Percentiles rank a stretch among this genome's conserved stretches.
Evolutionary conservation across 768 basidiomycete species (phyloP).

Genomic region (Tulasnella sp.): DNA sequence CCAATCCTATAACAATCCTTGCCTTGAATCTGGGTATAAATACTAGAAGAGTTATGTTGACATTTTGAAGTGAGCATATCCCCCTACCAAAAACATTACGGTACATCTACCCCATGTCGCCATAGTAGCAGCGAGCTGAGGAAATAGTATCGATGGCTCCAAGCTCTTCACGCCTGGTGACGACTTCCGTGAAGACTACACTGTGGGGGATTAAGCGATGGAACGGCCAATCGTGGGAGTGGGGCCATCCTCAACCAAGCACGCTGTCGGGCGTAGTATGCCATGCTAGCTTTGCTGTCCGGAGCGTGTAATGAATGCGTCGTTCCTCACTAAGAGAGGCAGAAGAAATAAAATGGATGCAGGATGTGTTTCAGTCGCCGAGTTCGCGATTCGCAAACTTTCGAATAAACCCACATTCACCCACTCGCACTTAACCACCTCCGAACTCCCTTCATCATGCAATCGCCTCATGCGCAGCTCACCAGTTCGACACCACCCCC

Average conservation of each 20-base stretch:
- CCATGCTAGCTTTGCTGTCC: slow-evolving; percentile 16
- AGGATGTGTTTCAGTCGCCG: no score
- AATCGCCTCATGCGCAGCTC: slow-evolving; percentile 16
- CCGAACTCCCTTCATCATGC: slow-evolving; percentile 16
- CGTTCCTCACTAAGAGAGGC: slow-evolving; percentile 7
- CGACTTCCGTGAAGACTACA: background rate
- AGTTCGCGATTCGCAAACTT: no score
- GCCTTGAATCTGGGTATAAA: no score
- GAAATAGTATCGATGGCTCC: no score
- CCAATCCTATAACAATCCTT: no score
- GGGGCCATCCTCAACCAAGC: slow-evolving; percentile 16
- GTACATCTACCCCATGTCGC: no score
- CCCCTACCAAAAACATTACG: no score
- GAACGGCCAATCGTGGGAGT: background rate
- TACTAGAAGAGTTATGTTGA: no score
- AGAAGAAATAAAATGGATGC: no score
- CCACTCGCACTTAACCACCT: slow-evolving; percentile 11
- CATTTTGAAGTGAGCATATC: no score
- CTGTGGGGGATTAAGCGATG: background rate
- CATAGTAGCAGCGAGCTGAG: no score
- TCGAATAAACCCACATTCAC: slow-evolving; percentile 5
- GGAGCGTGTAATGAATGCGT: slow-evolving; percentile 16
- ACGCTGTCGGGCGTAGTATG: slow-evolving; percentile 15
- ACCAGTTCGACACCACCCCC: background rate
- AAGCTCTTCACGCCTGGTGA: background rate